phyloP scores from a whole-genome alignment of 2,329 filamentous ascomycete species.

The Dissoconium aciculare region DNA sequence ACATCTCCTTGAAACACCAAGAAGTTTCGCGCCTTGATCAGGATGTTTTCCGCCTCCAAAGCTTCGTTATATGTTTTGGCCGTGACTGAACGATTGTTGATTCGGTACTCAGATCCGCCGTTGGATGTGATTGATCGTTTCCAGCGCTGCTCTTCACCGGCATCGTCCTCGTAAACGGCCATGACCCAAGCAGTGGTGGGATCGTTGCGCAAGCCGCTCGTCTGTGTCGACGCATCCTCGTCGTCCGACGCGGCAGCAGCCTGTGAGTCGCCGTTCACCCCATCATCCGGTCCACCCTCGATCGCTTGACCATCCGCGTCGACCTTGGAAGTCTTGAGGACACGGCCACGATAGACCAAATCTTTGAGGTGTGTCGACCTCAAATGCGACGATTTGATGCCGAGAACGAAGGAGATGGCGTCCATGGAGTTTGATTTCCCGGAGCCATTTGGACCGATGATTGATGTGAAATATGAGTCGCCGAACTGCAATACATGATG shows the following conservation, averaged over 20 bases:
- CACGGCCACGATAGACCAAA: constrained; percentile 86
- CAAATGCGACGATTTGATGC: constrained; percentile 96
- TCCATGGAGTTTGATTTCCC: constrained; percentile 99
- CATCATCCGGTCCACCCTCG: constrained; percentile 21
- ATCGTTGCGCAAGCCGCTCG: constrained; percentile 55
- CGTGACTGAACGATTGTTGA: constrained; percentile 81
- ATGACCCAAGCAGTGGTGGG: constrained; percentile 97
- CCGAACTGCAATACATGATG: constrained; percentile 89
- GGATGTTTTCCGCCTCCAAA: constrained; percentile 82
- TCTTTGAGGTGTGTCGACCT: constrained; percentile 88
- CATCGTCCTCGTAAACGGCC: constrained; percentile 97
- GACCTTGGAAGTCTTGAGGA: constrained; percentile 81
- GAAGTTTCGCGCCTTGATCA: constrained; percentile 97
- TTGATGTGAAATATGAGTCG: constrained; percentile 97
- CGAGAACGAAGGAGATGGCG: constrained; percentile 95
- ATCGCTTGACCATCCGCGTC: constrained; percentile 75
- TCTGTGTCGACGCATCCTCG: constrained; percentile 36
- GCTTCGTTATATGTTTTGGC: constrained; percentile 88
- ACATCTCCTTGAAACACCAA: constrained; percentile 97
- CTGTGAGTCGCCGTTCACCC: constrained; percentile 39
- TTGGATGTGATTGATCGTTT: constrained; percentile 82
- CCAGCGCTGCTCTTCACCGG: constrained; percentile 88
- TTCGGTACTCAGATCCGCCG: constrained; percentile 87
- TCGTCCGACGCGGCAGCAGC: constrained; percentile 18
- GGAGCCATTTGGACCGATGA: constrained; percentile 98